These are phyloP conservation scores for Salvia rosmarinus DNA, from an alignment of 257 asterid genomes.

Conservation along the genomic window DNA sequence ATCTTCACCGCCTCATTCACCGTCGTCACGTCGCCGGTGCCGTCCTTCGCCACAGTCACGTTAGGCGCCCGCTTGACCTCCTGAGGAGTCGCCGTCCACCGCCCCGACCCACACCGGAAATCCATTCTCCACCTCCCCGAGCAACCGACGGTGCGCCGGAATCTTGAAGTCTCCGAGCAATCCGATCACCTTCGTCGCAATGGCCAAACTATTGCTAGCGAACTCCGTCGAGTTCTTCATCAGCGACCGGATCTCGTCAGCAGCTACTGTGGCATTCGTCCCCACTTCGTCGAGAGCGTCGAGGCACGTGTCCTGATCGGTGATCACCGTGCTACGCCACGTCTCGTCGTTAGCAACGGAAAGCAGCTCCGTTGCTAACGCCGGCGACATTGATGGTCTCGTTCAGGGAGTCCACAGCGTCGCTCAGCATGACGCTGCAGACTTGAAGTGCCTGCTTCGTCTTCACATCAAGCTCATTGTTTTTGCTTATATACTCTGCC, in stretches of 20 bases:
- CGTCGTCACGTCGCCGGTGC: slow-evolving; percentile 53
- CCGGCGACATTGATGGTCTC: slow-evolving; percentile 49
- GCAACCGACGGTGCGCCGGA: slow-evolving; percentile 57
- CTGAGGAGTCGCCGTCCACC: slow-evolving; percentile 62
- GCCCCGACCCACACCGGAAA: slow-evolving; percentile 64
- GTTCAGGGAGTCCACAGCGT: slow-evolving; percentile 61
- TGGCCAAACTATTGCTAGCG: slow-evolving; percentile 75
- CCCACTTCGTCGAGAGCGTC: slow-evolving; percentile 70
- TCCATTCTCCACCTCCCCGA: slow-evolving; percentile 29
- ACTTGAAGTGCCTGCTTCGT: slow-evolving; percentile 54
- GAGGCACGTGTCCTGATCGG: slow-evolving; percentile 75
- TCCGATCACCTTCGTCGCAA: slow-evolving; percentile 57
- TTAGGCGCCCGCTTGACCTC: slow-evolving; percentile 47
- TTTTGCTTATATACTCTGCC: slow-evolving; percentile 32
- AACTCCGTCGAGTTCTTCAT: slow-evolving; percentile 64
- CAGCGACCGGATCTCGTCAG: slow-evolving; percentile 35
- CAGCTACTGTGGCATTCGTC: slow-evolving; percentile 46
- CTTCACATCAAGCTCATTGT: slow-evolving; percentile 20
- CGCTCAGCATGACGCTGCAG: slow-evolving; percentile 55
- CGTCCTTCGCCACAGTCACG: slow-evolving; percentile 64
- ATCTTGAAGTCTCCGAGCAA: slow-evolving; percentile 46
- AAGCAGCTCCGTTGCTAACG: slow-evolving; percentile 30
- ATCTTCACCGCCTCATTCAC: slow-evolving; percentile 56
- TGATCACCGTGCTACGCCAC: slow-evolving; percentile 70
- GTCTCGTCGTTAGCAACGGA: slow-evolving; percentile 44